Percentiles rank a stretch among this genome's conserved stretches.
Conservation (phyloP, 352 stramenopile genomes). For the Pythium apleroticum region DNA sequence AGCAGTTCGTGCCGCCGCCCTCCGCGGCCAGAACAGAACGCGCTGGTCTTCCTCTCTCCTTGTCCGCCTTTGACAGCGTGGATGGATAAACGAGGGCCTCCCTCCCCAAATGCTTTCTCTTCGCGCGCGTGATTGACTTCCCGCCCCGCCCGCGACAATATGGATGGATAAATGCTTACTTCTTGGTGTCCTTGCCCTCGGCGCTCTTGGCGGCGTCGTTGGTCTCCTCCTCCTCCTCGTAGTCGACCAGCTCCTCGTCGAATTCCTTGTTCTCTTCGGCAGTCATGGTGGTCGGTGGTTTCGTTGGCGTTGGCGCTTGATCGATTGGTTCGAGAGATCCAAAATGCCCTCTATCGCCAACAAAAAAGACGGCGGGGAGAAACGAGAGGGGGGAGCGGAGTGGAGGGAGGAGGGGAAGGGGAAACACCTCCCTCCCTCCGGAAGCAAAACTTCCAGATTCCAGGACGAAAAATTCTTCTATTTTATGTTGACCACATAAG, state of each 20-base stretch:
- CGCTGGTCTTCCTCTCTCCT: constrained; percentile 3
- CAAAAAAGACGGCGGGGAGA: neutral
- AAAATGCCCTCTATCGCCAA: constrained; percentile 18
- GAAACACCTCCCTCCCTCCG: constrained; percentile 5
- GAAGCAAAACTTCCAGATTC: constrained; percentile 24
- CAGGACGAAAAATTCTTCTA: constrained; percentile 32
- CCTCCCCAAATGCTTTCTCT: constrained; percentile 8
- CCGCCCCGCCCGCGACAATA: constrained; percentile 16
- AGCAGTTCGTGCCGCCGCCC: neutral
- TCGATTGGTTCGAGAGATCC: constrained; percentile 32
- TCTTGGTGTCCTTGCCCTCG: constrained; percentile 89
- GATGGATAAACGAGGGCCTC: constrained; percentile 2
- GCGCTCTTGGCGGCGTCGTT: constrained; percentile 67
- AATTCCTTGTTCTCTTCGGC: constrained; percentile 89
- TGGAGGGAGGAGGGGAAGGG: constrained; percentile 19
- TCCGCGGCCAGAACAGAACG: neutral
- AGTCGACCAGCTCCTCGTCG: constrained; percentile 88
- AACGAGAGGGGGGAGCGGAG: neutral
- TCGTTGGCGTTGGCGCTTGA: constrained; percentile 2
- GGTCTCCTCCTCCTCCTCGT: constrained; percentile 88
- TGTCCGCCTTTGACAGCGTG: neutral
- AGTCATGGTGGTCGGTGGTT: constrained; percentile 40
- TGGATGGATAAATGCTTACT: constrained; percentile 62
- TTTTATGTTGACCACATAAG: constrained; percentile 31
- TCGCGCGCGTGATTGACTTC: constrained; percentile 4